Conservation (phyloP, 2,329 filamentous ascomycete species). For the Dothistroma septosporum region DNA sequence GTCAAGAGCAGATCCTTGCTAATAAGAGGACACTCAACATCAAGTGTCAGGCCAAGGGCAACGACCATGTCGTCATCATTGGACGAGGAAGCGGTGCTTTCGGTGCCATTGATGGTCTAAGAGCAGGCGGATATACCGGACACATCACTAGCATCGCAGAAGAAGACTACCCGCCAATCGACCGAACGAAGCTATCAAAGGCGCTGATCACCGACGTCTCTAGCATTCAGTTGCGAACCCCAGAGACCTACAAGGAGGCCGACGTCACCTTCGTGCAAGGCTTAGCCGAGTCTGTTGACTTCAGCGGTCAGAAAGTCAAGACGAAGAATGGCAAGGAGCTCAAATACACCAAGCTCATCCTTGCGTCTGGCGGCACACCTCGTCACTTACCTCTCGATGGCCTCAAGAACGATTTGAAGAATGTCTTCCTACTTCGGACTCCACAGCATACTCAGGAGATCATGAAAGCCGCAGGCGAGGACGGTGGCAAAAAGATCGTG, state of each 20-base stretch:
- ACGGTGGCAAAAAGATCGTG: slow-evolving; percentile 85
- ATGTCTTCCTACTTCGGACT: slow-evolving; percentile 79
- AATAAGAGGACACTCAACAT: slow-evolving; percentile 70
- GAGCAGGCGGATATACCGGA: slow-evolving; percentile 75
- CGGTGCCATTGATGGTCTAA: slow-evolving; percentile 75
- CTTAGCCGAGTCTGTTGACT: slow-evolving; percentile 71
- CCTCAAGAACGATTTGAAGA: slow-evolving; percentile 73
- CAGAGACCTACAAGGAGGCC: slow-evolving; percentile 68
- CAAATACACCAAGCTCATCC: slow-evolving; percentile 79
- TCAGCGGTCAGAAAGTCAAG: slow-evolving; percentile 65
- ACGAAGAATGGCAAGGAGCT: slow-evolving; percentile 69
- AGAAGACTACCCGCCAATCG: slow-evolving; percentile 76
- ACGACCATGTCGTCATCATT: slow-evolving; percentile 73
- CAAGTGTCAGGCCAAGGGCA: slow-evolving; percentile 59
- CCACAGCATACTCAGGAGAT: slow-evolving; percentile 77
- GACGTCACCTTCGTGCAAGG: slow-evolving; percentile 52
- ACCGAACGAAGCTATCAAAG: slow-evolving; percentile 94
- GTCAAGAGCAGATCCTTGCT: slow-evolving; percentile 71
- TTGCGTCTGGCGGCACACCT: slow-evolving; percentile 81
- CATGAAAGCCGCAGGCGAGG: slow-evolving; percentile 68
- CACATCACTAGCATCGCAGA: slow-evolving; percentile 76
- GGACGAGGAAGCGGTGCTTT: slow-evolving; percentile 81
- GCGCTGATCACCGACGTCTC: slow-evolving; percentile 75
- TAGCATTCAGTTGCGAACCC: slow-evolving; percentile 73
- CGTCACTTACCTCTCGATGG: slow-evolving; percentile 73